Conservation (phyloP, 768 basidiomycete genomes). For the Mycena indigotica region DNA sequence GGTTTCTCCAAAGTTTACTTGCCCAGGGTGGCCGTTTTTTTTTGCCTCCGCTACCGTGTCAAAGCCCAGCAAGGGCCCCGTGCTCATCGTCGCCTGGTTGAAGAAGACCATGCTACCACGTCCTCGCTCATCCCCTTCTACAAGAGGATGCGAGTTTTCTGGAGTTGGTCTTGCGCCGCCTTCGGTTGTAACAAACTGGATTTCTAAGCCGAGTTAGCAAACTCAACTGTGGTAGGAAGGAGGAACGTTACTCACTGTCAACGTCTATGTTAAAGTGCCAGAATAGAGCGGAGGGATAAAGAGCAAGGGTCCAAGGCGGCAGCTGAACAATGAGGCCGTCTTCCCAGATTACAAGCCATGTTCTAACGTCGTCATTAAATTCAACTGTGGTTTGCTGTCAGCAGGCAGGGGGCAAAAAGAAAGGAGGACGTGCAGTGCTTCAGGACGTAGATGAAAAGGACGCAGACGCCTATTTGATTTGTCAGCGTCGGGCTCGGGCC, state of each 20-base stretch:
- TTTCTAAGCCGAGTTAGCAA: not conserved
- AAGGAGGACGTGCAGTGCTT: not conserved
- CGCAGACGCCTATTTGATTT: not conserved
- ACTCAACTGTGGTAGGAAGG: not conserved
- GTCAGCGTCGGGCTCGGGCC: too few species aligned
- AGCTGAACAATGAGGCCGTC: conserved; percentile 32
- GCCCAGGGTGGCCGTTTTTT: too few species aligned
- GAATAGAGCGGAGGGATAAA: conserved; percentile 36
- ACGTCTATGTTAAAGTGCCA: conserved; percentile 38
- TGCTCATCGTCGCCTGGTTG: too few species aligned
- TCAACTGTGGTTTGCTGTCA: not conserved
- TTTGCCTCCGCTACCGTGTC: too few species aligned
- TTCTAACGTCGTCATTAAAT: conserved; percentile 25
- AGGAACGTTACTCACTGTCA: conserved; percentile 18
- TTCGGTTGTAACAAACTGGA: not conserved
- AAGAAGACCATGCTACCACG: too few species aligned
- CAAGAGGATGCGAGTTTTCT: not conserved
- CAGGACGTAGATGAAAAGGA: not conserved
- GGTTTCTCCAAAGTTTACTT: too few species aligned
- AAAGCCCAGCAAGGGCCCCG: too few species aligned
- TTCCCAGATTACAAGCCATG: conserved; percentile 40
- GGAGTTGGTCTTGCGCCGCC: not conserved
- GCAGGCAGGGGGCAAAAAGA: not conserved
- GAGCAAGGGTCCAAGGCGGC: conserved; percentile 30
- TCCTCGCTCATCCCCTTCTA: not conserved